Base-by-base conservation (phyloP, 2,329 filamentous ascomycete species). In the Colletotrichum lindemuthianum region DNA sequence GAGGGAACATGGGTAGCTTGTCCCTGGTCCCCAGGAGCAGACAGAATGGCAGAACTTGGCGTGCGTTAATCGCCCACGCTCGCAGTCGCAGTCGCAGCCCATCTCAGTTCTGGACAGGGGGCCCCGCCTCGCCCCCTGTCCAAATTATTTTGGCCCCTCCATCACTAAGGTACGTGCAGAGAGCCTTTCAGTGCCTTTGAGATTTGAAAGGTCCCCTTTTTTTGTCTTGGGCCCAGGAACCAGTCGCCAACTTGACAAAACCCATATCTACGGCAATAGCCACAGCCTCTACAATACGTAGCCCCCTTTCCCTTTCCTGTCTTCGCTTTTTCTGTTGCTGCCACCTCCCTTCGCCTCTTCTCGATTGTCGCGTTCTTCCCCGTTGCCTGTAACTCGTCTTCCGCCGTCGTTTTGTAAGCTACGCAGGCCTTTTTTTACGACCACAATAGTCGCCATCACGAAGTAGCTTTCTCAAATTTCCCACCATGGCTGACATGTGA, bases 71-170 rank as follows among this genome's bases (percentile, higher is more conserved):
- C 24, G 24, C 24, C 24, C 24, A 24, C n/a, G 24, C 24, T 24
- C 24, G 24, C 24, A 24, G 24, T 24, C 24, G 24, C 24, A 24
- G 24, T 24, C 24, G 24, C 24, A 24, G 24, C 24, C 24, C 24
- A 24, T 57, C 52, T 53, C 39, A 53, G 37, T 50, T 24, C 57
- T 32, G 16, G 61, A 61, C 61, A 57, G 56, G 61, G 61, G 51
- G 57, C 56, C 66, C 64, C 51, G 48, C 24, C 44, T 41, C 45
- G 39, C 44, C 55, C 61, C 61, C 48, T 65, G 61, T 66, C 59
- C 68, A 50, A 61, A 76, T 77, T 77, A 77, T 75, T 75, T 75
- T 73, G 74, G 75, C 77, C 77, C 77, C 77, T 78, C 75, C 71
- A 72, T 74, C 72, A 68, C 72, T 58, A n/a, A n/a, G n/a, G n/a